Base-by-base conservation (phyloP, 306 rosid species). In the Cucumis hystrix region DNA sequence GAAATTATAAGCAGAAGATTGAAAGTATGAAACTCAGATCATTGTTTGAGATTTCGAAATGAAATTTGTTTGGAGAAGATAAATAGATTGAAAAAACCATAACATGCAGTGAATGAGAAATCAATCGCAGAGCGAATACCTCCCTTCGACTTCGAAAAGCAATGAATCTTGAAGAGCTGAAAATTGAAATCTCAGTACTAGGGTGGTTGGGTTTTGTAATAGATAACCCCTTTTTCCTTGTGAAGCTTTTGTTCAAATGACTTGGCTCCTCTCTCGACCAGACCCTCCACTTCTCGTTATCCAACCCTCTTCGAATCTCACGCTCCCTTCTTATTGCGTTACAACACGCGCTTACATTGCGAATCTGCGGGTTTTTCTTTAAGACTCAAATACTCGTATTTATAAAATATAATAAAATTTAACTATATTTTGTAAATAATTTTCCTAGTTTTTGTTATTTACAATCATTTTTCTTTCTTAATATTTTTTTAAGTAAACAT, bases 241-340 rank as follows among this genome's bases (percentile, higher is more conserved):
- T 25, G 58, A 28, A n/a, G 55, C 16, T 13, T 45, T 70, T 15
- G 35, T 28, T 41, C 1, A 33, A 68, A 9, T 68, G 74, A 68
- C 40, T 47, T 70, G 75, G 75, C 75, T 70, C 40, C 75, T 23
- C 41, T 45, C 13, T 23, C 14, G 7, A 70, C 75, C 75, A 70
- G 40, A 23, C 75, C 73, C 40, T 70, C 75, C 75, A 70, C 7
- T 12, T 15, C 75, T 47, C 74, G 40, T 70, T 70, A 70, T 70
- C 58, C 58, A 47, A 70, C 14, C 20, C 10, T 69, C 57, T 45
- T 1, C 5, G 1, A 21, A 14, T 14, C 58, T 6, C 75, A 70
- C 75, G 75, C 75, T 23, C 40, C 14, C 0, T 28, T 70, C 9
- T 23, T 7, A 3, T 70, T 6, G n/a, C 40, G 58, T 70, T 20